phyloP scores from a whole-genome alignment of 2,329 filamentous ascomycete genomes.

The Claviceps digitariae region DNA sequence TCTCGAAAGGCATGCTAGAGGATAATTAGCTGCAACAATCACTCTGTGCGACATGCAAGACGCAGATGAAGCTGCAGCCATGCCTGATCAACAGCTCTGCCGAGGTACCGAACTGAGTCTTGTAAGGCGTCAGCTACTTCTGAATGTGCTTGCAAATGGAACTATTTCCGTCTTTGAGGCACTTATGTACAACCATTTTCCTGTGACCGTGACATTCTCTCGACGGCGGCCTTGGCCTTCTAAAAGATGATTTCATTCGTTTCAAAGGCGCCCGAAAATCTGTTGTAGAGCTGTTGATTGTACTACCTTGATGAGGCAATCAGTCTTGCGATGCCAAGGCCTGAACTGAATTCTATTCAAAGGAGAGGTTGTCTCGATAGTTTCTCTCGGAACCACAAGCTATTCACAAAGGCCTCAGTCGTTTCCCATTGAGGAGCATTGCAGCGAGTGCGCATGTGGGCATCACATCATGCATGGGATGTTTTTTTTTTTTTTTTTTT shows the following conservation, averaged over 20 bases:
- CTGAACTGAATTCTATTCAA: constrained; percentile 46
- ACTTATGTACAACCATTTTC: neutral
- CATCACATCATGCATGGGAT: too few species aligned
- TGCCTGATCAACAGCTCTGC: neutral
- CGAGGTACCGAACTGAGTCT: neutral
- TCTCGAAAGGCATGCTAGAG: neutral
- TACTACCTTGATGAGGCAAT: neutral
- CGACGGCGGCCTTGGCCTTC: too few species aligned
- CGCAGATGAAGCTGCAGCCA: neutral
- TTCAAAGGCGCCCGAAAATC: neutral
- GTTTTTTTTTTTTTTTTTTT: too few species aligned
- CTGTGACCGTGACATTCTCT: neutral
- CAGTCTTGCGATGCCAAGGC: constrained; percentile 19
- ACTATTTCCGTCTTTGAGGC: too few species aligned
- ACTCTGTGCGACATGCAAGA: neutral
- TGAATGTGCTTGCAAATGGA: too few species aligned
- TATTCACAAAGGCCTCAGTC: too few species aligned
- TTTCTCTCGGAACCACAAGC: too few species aligned
- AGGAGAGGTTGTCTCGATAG: too few species aligned
- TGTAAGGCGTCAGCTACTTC: neutral
- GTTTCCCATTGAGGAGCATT: too few species aligned
- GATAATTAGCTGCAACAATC: neutral
- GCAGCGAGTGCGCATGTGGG: too few species aligned
- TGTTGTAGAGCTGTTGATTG: neutral
- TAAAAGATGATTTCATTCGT: neutral